Base-by-base conservation (phyloP, 306 rosid genomes). In the Vachellia pachyceras region DNA sequence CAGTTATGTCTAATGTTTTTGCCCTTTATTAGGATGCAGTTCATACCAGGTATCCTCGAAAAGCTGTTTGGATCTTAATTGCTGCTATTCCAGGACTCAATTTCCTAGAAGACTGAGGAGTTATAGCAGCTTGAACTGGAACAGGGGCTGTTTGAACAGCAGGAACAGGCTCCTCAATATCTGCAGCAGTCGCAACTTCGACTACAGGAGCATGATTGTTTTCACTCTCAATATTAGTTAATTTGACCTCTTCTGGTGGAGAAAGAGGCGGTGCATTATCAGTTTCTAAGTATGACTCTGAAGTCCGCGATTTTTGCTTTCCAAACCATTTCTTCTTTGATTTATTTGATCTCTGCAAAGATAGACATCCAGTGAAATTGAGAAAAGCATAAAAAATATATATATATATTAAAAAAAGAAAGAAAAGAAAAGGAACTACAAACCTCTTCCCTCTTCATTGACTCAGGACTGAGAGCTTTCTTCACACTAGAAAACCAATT, bases 291-390 rank as follows among this genome's bases (percentile, higher is more conserved):
- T 39, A 50, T 2, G 96, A 71, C 5, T 84, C 92, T 6, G 87
- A 77, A 84, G 82, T 67, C 76, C 76, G 83, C 76, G 85, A 87
- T 57, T 93, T 92, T 71, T 90, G 91, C 88, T 93, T 96, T 86
- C 99, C 97, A 77, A 90, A 90, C 99, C 99, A 96, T 96, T 96
- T 92, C 97, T 96, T 92, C 87, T 92, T 96, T 50, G 97, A 91
- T 80, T 87, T 87, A 72, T 82, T 85, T 70, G 97, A 88, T 85
- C 80, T 87, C 98, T 96, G 87, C 71, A 77, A 23, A 60, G 69
- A 14, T 5, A 71, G 84, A 71, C 1, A 69, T 63, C 63, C 15
- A 79, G 41, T 10, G 13, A 37, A 67, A 64, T 45, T 39, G 41
- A 20, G 57, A 61, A 25, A 77, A 11, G 55, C 54, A 44, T 36